These are phyloP conservation scores for Trematosphaeria pertusa DNA, from an alignment of 2,329 filamentous ascomycete species.

Conservation along the genomic window DNA sequence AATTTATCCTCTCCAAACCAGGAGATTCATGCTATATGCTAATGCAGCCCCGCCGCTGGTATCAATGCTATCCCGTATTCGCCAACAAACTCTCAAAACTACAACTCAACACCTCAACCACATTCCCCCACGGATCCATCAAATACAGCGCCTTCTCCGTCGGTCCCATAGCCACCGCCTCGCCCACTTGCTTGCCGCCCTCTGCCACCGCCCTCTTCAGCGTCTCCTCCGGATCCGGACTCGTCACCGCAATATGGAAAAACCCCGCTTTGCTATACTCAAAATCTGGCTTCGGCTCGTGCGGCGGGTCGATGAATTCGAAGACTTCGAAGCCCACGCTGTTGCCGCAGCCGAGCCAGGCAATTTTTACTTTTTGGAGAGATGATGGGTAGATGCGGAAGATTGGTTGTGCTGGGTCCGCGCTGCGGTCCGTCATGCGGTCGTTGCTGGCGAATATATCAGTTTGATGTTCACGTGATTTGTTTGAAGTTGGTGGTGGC, in stretches of 20 bases:
- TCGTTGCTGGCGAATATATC: constrained; percentile 4
- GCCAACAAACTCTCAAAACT: constrained; percentile 28
- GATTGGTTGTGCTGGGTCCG: constrained; percentile 27
- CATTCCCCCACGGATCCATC: constrained; percentile 39
- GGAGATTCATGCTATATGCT: no score
- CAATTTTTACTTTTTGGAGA: constrained; percentile 37
- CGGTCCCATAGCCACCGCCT: constrained; percentile 25
- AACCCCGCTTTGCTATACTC: constrained; percentile 41
- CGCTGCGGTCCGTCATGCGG: constrained; percentile 18
- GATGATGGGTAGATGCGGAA: constrained; percentile 36
- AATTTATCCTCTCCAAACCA: no score
- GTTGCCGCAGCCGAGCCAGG: constrained; percentile 39
- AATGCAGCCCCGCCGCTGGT: no score
- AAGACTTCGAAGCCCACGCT: constrained; percentile 46
- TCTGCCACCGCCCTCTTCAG: constrained; percentile 28
- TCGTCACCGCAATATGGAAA: constrained; percentile 46
- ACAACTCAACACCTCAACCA: constrained; percentile 32
- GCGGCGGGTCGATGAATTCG: constrained; percentile 37
- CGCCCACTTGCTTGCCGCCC: constrained; percentile 40
- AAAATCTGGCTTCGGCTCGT: constrained; percentile 8
- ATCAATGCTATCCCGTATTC: no score
- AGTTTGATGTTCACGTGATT: background rate
- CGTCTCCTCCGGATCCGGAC: constrained; percentile 36
- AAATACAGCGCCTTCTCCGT: constrained; percentile 30
- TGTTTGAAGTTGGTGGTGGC: background rate